Evolutionary conservation across 805 yeast genomes (phyloP).

Genomic region (Hanseniaspora singularis): DNA sequence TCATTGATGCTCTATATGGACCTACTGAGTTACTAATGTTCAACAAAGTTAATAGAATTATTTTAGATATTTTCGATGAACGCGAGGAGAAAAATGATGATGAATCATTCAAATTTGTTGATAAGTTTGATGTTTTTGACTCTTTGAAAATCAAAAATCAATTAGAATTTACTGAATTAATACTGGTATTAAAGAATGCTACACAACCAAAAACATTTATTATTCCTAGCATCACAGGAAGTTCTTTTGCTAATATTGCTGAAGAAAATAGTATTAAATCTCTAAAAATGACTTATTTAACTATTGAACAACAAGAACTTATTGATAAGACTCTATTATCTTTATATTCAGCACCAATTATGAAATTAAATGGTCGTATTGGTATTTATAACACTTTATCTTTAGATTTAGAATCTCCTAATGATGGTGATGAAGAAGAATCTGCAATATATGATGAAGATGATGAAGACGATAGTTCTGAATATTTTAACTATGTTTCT

Average conservation of each 20-base stretch:
- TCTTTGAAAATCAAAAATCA: background rate
- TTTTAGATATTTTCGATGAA: constrained; percentile 48
- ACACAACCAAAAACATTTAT: constrained; percentile 2
- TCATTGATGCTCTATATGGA: constrained; percentile 69
- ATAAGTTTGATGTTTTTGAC: constrained; percentile 10
- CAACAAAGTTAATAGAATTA: constrained; percentile 53
- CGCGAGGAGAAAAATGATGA: background rate
- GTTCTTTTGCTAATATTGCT: background rate
- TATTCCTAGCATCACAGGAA: background rate
- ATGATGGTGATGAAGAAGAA: background rate
- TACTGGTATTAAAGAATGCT: background rate
- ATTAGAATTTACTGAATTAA: constrained; percentile 12
- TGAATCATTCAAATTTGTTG: constrained; percentile 34
- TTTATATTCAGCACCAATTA: constrained; percentile 7
- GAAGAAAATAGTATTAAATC: constrained; percentile 2
- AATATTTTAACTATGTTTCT: background rate
- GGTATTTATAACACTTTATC: background rate
- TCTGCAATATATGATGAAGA: constrained; percentile 10
- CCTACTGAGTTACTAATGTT: constrained; percentile 67
- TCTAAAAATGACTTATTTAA: background rate
- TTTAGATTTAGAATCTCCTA: background rate
- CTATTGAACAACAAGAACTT: constrained; percentile 3
- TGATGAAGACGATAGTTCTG: constrained; percentile 2
- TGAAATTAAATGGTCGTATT: background rate
- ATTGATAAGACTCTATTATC: constrained; percentile 5